These are phyloP conservation scores for Talaromyces wortmannii DNA, from an alignment of 495 filamentous ascomycete genomes.

Conservation along the genomic window DNA sequence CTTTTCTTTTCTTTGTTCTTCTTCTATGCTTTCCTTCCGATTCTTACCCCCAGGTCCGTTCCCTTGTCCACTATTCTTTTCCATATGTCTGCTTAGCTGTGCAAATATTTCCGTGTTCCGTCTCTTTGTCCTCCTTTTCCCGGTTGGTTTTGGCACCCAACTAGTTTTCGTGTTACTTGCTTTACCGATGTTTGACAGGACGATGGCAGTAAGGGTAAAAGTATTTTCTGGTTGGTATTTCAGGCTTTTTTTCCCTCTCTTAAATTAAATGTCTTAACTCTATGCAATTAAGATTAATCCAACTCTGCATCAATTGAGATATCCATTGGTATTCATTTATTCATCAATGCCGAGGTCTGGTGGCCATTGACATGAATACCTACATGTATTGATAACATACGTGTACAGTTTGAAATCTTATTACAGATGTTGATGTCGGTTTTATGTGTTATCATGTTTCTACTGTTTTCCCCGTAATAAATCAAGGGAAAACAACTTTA, in stretches of 20 bases:
- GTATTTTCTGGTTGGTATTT: conserved; percentile 2
- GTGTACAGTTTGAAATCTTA: no score
- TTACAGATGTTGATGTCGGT: no score
- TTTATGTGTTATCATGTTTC: no score
- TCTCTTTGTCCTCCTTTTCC: not conserved
- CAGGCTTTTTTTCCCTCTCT: not conserved
- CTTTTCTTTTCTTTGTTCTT: conserved; percentile 1
- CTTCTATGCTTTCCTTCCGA: conserved; percentile 9
- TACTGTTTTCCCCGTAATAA: no score
- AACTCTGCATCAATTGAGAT: no score
- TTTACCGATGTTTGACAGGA: not conserved
- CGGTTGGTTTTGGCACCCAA: not conserved
- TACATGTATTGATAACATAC: no score
- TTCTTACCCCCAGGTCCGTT: conserved; percentile 8
- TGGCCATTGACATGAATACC: no score
- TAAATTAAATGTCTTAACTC: no score
- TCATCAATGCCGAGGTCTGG: no score
- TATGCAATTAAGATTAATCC: no score
- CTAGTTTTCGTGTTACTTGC: not conserved
- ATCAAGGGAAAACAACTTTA: no score
- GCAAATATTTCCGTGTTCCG: conserved; percentile 11
- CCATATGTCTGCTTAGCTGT: conserved; percentile 14
- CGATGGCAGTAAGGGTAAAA: not conserved
- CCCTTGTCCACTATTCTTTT: conserved; percentile 9
- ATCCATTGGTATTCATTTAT: no score